These are phyloP conservation scores for Adansonia digitata DNA, from an alignment of 345 rosid species.

Conservation along the genomic window DNA sequence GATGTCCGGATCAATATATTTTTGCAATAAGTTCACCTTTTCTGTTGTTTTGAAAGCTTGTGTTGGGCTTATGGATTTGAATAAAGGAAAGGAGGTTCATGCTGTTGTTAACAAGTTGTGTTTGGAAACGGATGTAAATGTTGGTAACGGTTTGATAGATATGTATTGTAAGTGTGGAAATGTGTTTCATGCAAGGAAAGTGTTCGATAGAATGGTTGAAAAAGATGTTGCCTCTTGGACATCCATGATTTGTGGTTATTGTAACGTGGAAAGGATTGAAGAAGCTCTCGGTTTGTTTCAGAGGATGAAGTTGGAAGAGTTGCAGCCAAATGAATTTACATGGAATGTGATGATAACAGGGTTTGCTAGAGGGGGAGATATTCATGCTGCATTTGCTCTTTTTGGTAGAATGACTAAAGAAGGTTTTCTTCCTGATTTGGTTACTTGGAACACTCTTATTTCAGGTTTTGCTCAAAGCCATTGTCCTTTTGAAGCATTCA, in stretches of 20 bases:
- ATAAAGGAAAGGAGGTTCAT: slow-evolving; percentile 41
- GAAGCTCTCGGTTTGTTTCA: slow-evolving; percentile 31
- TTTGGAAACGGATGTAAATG: slow-evolving; percentile 21
- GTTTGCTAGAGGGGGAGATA: slow-evolving; percentile 39
- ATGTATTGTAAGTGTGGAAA: slow-evolving; percentile 39
- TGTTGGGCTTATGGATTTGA: slow-evolving; percentile 40
- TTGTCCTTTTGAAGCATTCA: slow-evolving; percentile 33
- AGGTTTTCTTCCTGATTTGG: slow-evolving; percentile 40
- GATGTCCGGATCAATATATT: slow-evolving; percentile 23
- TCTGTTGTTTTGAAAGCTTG: slow-evolving; percentile 41
- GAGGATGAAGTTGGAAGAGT: slow-evolving; percentile 38
- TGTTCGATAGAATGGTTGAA: slow-evolving; percentile 32
- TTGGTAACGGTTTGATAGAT: slow-evolving; percentile 37
- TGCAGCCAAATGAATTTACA: slow-evolving; percentile 40
- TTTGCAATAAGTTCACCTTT: slow-evolving; percentile 40
- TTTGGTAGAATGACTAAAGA: slow-evolving; percentile 33
- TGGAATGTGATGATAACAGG: slow-evolving; percentile 42
- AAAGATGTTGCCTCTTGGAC: slow-evolving; percentile 42
- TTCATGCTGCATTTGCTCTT: slow-evolving; percentile 20
- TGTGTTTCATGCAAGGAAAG: slow-evolving; percentile 25
- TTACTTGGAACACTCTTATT: slow-evolving; percentile 55
- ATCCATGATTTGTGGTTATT: slow-evolving; percentile 46
- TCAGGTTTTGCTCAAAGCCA: slow-evolving; percentile 47
- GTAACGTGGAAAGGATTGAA: slow-evolving; percentile 28
- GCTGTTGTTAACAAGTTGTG: slow-evolving; percentile 22